Conservation (phyloP, 1,284 basidiomycete genomes). For the Clitocybe nebularis region DNA sequence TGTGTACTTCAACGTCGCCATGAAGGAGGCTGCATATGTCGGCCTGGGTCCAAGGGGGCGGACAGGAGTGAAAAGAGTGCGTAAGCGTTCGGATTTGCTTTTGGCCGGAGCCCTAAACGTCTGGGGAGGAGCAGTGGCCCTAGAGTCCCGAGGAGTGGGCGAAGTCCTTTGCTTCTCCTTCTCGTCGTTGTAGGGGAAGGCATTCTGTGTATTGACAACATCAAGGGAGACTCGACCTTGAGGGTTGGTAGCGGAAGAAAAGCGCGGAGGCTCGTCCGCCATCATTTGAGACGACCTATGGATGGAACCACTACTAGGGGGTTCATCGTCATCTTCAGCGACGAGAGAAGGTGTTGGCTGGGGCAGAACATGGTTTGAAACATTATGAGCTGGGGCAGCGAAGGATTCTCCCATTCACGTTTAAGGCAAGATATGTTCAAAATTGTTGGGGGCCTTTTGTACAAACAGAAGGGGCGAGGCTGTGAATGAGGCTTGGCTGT, state of each 20-base stretch:
- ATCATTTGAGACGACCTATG: constrained; percentile 29
- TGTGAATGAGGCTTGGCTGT: not conserved
- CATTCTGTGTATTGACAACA: constrained; percentile 6
- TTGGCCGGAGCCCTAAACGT: constrained; percentile 1
- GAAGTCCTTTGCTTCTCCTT: constrained; percentile 10
- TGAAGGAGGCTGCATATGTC: constrained; percentile 31
- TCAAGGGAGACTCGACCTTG: not conserved
- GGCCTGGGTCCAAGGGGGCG: constrained; percentile 32
- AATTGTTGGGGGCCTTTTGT: constrained; percentile 1
- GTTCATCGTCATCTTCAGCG: constrained; percentile 37
- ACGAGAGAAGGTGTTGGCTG: constrained; percentile 28
- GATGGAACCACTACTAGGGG: constrained; percentile 35
- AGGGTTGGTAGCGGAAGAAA: constrained; percentile 6
- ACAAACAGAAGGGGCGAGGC: constrained; percentile 1
- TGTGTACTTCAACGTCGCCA: constrained; percentile 35
- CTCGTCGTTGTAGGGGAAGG: constrained; percentile 9
- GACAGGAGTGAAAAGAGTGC: constrained; percentile 32
- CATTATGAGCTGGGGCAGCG: constrained; percentile 23
- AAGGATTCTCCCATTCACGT: constrained; percentile 34
- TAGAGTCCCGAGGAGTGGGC: not conserved
- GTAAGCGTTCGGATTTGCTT: constrained; percentile 19
- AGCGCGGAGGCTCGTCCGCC: constrained; percentile 4
- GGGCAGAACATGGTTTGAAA: constrained; percentile 24
- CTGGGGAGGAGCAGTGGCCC: not conserved
- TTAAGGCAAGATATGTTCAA: constrained; percentile 1